A percentile compares a stretch with the other conserved stretches of the same genome.
phyloP scores from a whole-genome alignment of 1,284 basidiomycete species.

The Melampsora americana region DNA sequence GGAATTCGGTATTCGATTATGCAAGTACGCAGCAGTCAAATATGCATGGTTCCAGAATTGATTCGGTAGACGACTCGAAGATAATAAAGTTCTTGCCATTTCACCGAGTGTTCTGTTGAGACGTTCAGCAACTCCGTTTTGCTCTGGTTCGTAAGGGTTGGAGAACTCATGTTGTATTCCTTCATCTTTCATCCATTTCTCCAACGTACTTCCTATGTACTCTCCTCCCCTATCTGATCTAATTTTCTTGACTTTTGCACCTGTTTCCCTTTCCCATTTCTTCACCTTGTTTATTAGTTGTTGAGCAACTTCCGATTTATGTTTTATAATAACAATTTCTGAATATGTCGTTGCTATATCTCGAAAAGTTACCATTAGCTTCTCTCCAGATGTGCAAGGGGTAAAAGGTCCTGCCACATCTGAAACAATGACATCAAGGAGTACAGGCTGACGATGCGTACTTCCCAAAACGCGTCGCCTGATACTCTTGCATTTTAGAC shows the following conservation, averaged over 20 bases:
- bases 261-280: no score
- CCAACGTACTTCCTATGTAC: no score
- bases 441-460: background rate
- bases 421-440: slow-evolving; percentile 13
- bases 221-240: no score
- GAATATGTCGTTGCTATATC: slow-evolving; percentile 20
- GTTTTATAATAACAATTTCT: slow-evolving; percentile 1
- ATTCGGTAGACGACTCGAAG: background rate
- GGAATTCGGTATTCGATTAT: background rate
- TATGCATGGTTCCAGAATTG: background rate
- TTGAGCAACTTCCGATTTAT: no score
- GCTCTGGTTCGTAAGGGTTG: no score
- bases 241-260: no score
- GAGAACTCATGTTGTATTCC: no score
- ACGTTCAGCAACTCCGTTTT: no score
- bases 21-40: background rate
- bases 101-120: background rate
- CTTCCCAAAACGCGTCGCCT: background rate
- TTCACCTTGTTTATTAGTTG: no score
- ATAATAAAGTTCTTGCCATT: background rate
- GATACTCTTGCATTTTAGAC: slow-evolving; percentile 1
- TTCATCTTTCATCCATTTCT: no score
- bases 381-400: background rate
- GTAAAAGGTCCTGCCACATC: slow-evolving; percentile 19
- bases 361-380: background rate